Conservation (phyloP, 192 early-diverging fungal genomes). For the Coemansia sp. region DNA sequence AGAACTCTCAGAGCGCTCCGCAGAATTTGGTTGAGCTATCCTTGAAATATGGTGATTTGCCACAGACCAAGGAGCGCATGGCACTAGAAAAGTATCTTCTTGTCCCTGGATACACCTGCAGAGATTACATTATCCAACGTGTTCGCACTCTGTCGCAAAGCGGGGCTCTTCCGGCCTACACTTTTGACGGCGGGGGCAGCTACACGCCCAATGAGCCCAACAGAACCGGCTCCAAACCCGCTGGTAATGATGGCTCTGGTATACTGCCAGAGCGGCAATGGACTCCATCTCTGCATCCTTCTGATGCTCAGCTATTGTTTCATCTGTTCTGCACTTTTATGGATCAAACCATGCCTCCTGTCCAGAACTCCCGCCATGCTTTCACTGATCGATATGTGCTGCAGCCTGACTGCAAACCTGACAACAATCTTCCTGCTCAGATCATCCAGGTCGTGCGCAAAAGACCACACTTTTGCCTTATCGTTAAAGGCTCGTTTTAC, state of each 20-base stretch:
- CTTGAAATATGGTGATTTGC: conserved; percentile 32
- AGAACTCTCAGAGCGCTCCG: conserved; percentile 18
- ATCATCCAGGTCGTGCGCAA: conserved; percentile 59
- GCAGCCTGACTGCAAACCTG: conserved; percentile 54
- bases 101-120: conserved; percentile 38
- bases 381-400: conserved; percentile 61
- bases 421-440: conserved; percentile 53
- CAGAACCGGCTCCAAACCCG: not conserved
- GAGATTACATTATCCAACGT: conserved; percentile 49
- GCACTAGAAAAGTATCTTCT: conserved; percentile 54
- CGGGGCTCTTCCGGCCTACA: conserved; percentile 44
- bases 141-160: conserved; percentile 45
- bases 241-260: not conserved
- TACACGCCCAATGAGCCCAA: conserved; percentile 6
- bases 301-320: conserved; percentile 62
- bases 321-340: conserved; percentile 64
- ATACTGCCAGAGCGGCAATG: conserved; percentile 19
- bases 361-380: conserved; percentile 50
- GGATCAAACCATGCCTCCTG: conserved; percentile 59
- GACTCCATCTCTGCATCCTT: conserved; percentile 41
- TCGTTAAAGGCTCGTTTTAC: conserved; percentile 58
- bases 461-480: conserved; percentile 58
- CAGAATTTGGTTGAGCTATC: conserved; percentile 48
- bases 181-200: conserved; percentile 41
- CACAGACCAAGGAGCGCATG: conserved; percentile 53